Base-by-base conservation (phyloP, 345 rosid genomes). In the Syzygium jambos region DNA sequence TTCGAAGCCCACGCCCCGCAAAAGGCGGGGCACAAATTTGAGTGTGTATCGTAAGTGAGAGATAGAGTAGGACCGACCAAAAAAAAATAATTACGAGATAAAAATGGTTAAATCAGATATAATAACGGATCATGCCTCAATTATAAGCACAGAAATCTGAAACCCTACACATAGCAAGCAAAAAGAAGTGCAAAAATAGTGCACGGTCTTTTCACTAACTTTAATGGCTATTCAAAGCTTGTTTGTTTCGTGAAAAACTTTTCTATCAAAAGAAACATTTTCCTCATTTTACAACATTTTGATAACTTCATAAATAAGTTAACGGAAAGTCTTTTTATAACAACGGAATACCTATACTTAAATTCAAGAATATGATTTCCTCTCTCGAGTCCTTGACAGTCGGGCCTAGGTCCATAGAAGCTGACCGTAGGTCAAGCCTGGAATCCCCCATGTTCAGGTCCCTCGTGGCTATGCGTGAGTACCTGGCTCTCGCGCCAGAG, bases 401-500 rank as follows among this genome's bases (percentile, higher is more conserved):
- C 4, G 2, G 34, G 68, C 68, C 30, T 61, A 61, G 68, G 30
- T 61, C 8, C 8, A 61, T 61, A 27, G 34, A n/a, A 27, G 30
- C 2, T 13, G 19, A 65, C 2, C 78, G 22, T 34, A 15, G 9
- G 11, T 1, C 0, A 3, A 65, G 41, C 43, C 2, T 0, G 11
- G 16, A 19, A 30, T 3, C 22, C 0, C 22, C 1, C 7, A 4
- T 30, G 22, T 43, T 29, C 0, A 1, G 2, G 78, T 65, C 11
- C 11, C 15, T 65, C 22, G 22, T 5, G 9, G 19, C 78, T 29
- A 16, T 6, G 11, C 78, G 7, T 12, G 0, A 68, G 38, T 30
- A 16, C 38, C 1, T 29, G 5, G 21, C 21, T 63, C 21, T 29
- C 1, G 10, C 5, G 0, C 77, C 0, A 0, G 4, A n/a, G 34